Base-by-base conservation (phyloP, 306 rosid species). In the Cotoneaster glaucophyllus region DNA sequence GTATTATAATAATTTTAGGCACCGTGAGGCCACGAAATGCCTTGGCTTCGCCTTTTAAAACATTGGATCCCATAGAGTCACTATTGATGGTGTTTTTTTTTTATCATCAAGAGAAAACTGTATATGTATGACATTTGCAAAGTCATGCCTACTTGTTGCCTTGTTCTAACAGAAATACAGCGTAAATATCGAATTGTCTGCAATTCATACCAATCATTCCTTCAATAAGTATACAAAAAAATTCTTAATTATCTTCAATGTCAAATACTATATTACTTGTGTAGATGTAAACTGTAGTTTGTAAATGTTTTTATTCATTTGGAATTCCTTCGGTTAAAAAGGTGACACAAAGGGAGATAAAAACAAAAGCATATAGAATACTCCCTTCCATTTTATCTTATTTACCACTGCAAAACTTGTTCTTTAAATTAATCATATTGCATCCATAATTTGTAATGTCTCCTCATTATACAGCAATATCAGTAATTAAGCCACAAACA, bases 391-490 rank as follows among this genome's bases (percentile, higher is more conserved):
- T 1, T 24, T 11, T 34, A 11, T 57, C 63, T 57, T 22, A 22
- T 57, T 22, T 57, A 57, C 29, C 13, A 57, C 63, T 57, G 63
- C 15, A 57, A 57, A 57, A 57, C 63, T 22, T 17, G 17, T 57
- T n/a, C 11, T 57, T 25, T 26, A 15, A 3, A 21, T 44, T 29
- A 69, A 39, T 39, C 17, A 43, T 44, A 5, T 45, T 15, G 26
- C 43, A 39, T 24, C 73, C 29, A 22, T 13, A 43, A 17, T 43
- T 45, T 28, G 24, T 25, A 48, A 50, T 4, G 17, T 50, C 22
- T 8, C 25, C 32, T 3, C 1, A 13, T 44, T 11, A 85, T 87
- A 69, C 13, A 53, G 70, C 22, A 71, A 70, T 64, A 48, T 77
- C 32, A 77, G 17, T 65, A 66, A 85, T 21, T n/a, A 10, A 50